phyloP scores from a whole-genome alignment of 306 rosid species.

The Sicyos edulis region DNA sequence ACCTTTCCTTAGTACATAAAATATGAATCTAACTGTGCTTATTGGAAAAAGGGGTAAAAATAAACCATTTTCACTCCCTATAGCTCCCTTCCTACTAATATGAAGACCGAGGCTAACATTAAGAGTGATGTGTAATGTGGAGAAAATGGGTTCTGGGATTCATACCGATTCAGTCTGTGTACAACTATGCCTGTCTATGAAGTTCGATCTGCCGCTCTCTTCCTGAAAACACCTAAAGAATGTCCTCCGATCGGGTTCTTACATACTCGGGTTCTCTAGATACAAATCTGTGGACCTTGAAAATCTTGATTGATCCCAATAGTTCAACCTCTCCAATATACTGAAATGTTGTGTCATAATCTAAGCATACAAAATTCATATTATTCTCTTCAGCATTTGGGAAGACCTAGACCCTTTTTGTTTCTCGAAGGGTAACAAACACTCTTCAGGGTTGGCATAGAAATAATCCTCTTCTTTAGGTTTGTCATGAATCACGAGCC shows the following conservation, averaged over 20 bases:
- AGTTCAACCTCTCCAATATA: conserved; percentile 6
- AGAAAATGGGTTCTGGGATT: not conserved
- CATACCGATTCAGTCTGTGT: not conserved
- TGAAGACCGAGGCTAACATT: conserved; percentile 19
- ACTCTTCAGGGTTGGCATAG: conserved; percentile 37
- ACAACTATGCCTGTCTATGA: not conserved
- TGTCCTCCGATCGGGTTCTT: not conserved
- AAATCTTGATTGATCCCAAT: not conserved
- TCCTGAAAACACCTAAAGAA: not conserved
- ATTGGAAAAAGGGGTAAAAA: conserved; percentile 6
- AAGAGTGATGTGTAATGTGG: conserved; percentile 11
- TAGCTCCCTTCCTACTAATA: conserved; percentile 13
- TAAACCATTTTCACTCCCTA: conserved; percentile 16
- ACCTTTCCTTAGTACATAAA: conserved; percentile 7
- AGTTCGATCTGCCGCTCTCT: not conserved
- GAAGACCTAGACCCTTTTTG: not conserved
- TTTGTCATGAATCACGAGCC: conserved; percentile 29
- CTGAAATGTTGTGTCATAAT: conserved; percentile 6
- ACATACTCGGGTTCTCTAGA: not conserved
- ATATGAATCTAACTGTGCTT: conserved; percentile 3
- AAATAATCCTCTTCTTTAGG: conserved; percentile 44
- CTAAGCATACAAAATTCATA: not conserved
- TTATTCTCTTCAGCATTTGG: conserved; percentile 11
- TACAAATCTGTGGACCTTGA: not conserved
- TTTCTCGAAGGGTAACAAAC: conserved; percentile 28